phyloP scores from a whole-genome alignment of 164 flowering plant genomes.

The Sedum album region DNA sequence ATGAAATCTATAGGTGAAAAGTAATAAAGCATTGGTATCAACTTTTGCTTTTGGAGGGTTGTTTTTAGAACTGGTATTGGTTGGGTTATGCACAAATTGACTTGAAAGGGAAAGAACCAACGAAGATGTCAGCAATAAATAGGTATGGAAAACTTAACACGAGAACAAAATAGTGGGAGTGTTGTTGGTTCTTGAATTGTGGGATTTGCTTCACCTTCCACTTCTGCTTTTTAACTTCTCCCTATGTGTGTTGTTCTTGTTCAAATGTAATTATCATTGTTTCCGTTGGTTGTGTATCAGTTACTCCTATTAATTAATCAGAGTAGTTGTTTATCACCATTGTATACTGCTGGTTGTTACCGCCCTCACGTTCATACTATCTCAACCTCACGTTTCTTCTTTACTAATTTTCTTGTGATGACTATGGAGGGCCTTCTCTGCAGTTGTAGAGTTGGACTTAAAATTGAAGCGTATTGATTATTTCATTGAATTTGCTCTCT shows the following conservation, averaged over 20 bases:
- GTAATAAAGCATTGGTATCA: background rate
- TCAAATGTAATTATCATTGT: background rate
- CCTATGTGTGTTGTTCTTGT: background rate
- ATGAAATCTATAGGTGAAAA: background rate
- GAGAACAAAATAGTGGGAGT: slow-evolving; percentile 4
- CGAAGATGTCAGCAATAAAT: slow-evolving; percentile 6
- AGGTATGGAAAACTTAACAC: background rate
- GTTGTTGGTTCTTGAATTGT: slow-evolving; percentile 45
- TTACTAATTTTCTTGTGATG: no score
- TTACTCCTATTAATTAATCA: background rate
- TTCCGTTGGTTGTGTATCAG: background rate
- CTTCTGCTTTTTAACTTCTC: slow-evolving; percentile 18
- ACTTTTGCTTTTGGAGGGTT: no score
- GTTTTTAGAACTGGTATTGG: slow-evolving; percentile 48
- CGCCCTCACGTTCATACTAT: background rate
- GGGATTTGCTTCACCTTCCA: slow-evolving; percentile 64
- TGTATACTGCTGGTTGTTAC: no score
- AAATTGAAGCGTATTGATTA: no score
- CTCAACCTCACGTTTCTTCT: background rate
- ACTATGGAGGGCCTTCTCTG: no score
- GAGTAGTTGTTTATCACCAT: no score
- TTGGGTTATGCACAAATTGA: slow-evolving; percentile 18
- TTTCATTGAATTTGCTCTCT: no score
- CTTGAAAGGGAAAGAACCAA: slow-evolving; percentile 14
- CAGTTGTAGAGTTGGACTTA: no score